Evolutionary conservation across 1,284 basidiomycete species (phyloP), one percentile per base, ranked within the genome.

Genomic region (Sutorius eximius): DNA sequence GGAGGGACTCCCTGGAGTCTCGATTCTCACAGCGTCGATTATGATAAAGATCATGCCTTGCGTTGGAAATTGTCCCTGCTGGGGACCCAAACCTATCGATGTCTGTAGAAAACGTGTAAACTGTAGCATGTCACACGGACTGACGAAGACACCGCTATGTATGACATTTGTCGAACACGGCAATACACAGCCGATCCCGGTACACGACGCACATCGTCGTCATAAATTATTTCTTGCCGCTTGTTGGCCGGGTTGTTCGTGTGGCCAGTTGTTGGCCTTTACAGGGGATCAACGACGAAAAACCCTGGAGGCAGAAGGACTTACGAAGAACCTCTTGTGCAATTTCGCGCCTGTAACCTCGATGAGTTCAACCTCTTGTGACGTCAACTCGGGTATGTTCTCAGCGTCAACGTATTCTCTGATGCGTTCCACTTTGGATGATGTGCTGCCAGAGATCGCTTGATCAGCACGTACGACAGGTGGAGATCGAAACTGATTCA

Each of bases 381-480:
- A 56, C 0, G 79, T 82, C 55, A 93, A 72, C 42, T 83, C 80
- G 2, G 83, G 81, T 5, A 87, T 62, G 41, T 76, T 71, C 42
- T 77, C 73, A 6, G 82, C 75, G 32, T 79, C 78, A 22, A 90
- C 66, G 61, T 87, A 86, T 69, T 91, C 87, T 64, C 77, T 75
- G 62, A 93, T 78, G 32, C 89, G 80, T 40, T 78, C 78, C 22
- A 73, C 75, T 69, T 93, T 91, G 18, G 82, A 79, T n/a, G 85
- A 85, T 3, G 91, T 89, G 43, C 87, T 89, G 47, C 15, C 49
- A 45, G 15, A 40, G 18, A 49, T 46, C 22, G 48, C 49, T 57
- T n/a, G n/a, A n/a, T n/a, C 40, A 60, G 51, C 11, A 44, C 20
- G 5, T 12, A n/a, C 45, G 51, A 32, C 22, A 22, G 10, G 16